Evolutionary conservation across 225 moss, liverwort and hornwort species (phyloP), one percentile per base, ranked within the genome.

Genomic region (Bryoerythrophyllum caledonicum): DNA sequence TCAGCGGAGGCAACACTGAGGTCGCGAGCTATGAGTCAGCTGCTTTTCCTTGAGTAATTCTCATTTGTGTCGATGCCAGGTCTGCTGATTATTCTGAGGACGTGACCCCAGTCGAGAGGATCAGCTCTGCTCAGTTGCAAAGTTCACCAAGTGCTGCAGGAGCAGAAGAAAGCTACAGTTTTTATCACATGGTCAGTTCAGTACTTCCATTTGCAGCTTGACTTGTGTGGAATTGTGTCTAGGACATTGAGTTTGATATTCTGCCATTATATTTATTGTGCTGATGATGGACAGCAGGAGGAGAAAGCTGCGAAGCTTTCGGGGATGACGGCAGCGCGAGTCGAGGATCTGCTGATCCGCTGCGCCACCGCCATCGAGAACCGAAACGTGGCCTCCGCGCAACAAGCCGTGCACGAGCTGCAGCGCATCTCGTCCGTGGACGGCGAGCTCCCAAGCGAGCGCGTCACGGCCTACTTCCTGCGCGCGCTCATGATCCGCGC

Each of bases 381-480:
- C 68, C 79, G 85, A 35, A 83, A 94, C 64, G 71, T 76, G 26
- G 53, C 75, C 35, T 28, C 70, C n/a, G 87, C 82, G 19, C 87
- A 86, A 20, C 89, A 91, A 70, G 76, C 86, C 16, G 81, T 92
- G 75, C 83, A 79, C 49, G 75, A 82, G 14, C 61, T 94, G 72
- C 77, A 77, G 55, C 82, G 55, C 70, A 87, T 86, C 21, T 84
- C 90, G 11, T 79, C 87, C 1, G 16, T 83, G 10, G 90, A 89
- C 1, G 90, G 92, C 12, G 90, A 89, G 71, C 63, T 80, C 37
- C 86, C 94, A 4, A 94, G 87, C 63, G 89, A 92, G 81, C 86
- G 88, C 62, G 87, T 94, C 41, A 85, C 87, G 19, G 85, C 89
- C 35, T 86, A 84, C 80, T 94, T 94, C 58, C 78, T 90, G 28